A percentile compares a stretch with the other conserved stretches of the same genome.
Conservation (phyloP, 495 filamentous ascomycete genomes). For the Penicillium mononematosum region DNA sequence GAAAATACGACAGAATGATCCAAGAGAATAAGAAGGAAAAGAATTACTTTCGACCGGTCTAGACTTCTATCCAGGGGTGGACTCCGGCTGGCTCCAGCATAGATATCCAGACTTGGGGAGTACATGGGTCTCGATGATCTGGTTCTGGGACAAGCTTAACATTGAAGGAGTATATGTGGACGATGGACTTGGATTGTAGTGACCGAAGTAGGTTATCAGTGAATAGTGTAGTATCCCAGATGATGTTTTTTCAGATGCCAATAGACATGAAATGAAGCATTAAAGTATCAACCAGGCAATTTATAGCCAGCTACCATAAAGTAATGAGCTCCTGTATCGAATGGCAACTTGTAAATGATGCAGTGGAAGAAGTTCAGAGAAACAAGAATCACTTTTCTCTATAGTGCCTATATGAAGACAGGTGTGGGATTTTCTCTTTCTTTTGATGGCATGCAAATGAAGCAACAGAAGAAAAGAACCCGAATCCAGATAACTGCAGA, state of each 20-base stretch:
- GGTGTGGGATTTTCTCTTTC: conserved; percentile 3
- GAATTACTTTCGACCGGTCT: conserved; percentile 2
- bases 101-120: neutral
- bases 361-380: neutral
- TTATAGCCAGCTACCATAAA: neutral
- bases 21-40: neutral
- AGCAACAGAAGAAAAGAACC: conserved; percentile 9
- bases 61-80: neutral
- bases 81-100: neutral
- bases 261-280: neutral
- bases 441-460: conserved; percentile 13
- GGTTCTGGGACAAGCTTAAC: conserved; percentile 1
- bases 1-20: conserved; percentile 4
- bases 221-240: neutral
- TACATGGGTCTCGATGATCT: neutral
- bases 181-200: neutral
- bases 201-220: neutral
- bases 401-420: conserved; percentile 5
- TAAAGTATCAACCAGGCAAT: neutral
- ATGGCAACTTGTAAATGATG: neutral
- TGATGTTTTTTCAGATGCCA: neutral
- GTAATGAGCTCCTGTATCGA: neutral
- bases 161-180: neutral
- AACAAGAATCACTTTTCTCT: conserved; percentile 13
- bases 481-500: conserved; percentile 4